Percentiles rank a stretch among this genome's conserved stretches.
Evolutionary conservation across 169 alveolate genomes (phyloP).

Genomic region (Eimeria sp.): DNA sequence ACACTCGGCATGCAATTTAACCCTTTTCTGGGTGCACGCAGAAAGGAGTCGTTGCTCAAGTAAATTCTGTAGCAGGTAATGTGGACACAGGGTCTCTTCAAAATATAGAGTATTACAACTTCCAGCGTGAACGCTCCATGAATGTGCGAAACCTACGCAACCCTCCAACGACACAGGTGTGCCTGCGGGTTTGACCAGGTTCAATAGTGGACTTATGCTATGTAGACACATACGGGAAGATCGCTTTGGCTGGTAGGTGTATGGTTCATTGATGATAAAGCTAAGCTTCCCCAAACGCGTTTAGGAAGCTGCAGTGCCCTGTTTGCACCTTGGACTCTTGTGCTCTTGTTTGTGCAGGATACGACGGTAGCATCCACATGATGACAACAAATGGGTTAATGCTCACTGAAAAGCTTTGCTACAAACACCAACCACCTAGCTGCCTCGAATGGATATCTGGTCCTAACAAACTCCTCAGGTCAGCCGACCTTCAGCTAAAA

Average conservation of each 20-base stretch:
- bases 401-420: conserved; percentile 57
- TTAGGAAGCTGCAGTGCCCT: neutral
- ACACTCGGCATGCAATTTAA: neutral
- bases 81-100: neutral
- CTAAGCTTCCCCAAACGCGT: neutral
- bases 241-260: conserved; percentile 56
- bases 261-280: neutral
- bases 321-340: neutral
- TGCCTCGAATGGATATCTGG: conserved; percentile 74
- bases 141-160: neutral
- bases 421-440: conserved; percentile 64
- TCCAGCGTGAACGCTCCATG: neutral
- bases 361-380: conserved; percentile 60
- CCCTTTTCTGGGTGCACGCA: neutral
- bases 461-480: conserved; percentile 67
- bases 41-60: conserved; percentile 51
- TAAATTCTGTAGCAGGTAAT: conserved; percentile 12
- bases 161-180: neutral
- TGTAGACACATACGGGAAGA: conserved; percentile 57
- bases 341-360: neutral
- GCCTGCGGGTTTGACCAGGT: conserved; percentile 29
- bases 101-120: neutral
- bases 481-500: neutral
- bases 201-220: conserved; percentile 44
- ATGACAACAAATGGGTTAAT: conserved; percentile 60